A percentile compares a stretch with the other conserved stretches of the same genome.
Evolutionary conservation across 148 eudicot genomes (phyloP).

Genomic region (Arbutus unedo): DNA sequence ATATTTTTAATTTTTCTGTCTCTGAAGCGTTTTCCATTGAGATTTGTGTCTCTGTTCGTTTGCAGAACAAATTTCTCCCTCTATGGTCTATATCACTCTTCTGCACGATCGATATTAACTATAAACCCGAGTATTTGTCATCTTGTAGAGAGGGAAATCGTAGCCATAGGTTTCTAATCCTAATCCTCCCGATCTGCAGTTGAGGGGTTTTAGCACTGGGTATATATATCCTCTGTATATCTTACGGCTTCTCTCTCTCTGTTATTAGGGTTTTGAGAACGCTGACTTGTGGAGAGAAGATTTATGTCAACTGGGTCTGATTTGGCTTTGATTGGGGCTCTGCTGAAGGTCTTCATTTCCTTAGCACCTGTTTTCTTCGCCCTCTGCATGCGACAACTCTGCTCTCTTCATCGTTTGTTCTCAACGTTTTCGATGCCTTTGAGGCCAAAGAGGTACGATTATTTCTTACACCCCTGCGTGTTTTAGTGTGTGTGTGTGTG

Average conservation of each 20-base stretch:
- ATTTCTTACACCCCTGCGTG: background rate
- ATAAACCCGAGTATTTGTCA: conserved; percentile 20
- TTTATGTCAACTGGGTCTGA: conserved; percentile 52
- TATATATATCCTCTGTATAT: background rate
- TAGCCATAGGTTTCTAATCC: conserved; percentile 42
- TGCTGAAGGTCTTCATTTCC: conserved; percentile 38
- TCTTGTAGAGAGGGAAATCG: conserved; percentile 8
- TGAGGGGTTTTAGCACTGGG: background rate
- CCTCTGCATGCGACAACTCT: conserved; percentile 37
- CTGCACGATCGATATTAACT: background rate
- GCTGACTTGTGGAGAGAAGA: background rate
- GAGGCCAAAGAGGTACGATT: conserved; percentile 63
- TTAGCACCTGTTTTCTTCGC: conserved; percentile 12
- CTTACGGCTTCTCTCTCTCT: conserved; percentile 1
- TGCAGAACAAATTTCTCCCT: background rate
- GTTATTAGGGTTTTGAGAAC: conserved; percentile 18
- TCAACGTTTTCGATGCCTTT: conserved; percentile 87
- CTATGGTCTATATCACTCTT: background rate
- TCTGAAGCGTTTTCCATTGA: background rate
- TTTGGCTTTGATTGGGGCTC: conserved; percentile 40
- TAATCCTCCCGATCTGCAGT: background rate
- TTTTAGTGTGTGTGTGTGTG: background rate
- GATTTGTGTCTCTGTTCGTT: conserved; percentile 15
- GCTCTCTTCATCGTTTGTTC: conserved; percentile 32
- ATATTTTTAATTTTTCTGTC: background rate